These are phyloP conservation scores for Blastobotrys mokoenaii DNA, from an alignment of 805 yeast species.

Conservation along the genomic window DNA sequence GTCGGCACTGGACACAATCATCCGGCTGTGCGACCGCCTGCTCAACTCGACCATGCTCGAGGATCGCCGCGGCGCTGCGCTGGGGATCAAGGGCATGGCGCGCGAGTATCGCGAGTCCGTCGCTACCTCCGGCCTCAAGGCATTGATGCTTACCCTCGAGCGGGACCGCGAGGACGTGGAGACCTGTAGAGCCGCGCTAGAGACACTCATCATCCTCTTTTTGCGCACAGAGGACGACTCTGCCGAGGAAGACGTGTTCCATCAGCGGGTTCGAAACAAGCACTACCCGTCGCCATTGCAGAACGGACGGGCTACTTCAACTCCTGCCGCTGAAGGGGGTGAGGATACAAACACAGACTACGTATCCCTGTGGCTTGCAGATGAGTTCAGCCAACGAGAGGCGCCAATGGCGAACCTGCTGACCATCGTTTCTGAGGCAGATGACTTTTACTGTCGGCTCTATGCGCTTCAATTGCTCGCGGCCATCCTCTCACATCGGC, in stretches of 20 bases:
- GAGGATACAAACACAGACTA: conserved; percentile 75
- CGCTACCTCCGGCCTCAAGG: conserved; percentile 75
- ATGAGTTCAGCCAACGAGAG: conserved; percentile 62
- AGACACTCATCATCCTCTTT: conserved; percentile 75
- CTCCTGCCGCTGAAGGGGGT: conserved; percentile 39
- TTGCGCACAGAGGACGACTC: conserved; percentile 48
- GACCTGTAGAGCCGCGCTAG: conserved; percentile 70
- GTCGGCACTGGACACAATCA: conserved; percentile 74
- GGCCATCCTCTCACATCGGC: conserved; percentile 71
- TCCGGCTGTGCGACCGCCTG: conserved; percentile 80
- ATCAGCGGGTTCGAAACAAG: conserved; percentile 17
- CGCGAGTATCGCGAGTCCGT: conserved; percentile 86
- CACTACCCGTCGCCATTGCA: conserved; percentile 24
- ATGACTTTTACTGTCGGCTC: conserved; percentile 68
- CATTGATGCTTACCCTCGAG: conserved; percentile 55
- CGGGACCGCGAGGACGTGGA: conserved; percentile 64
- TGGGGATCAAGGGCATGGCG: conserved; percentile 81
- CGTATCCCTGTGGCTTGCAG: conserved; percentile 91
- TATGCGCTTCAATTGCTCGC: conserved; percentile 81
- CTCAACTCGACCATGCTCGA: conserved; percentile 71
- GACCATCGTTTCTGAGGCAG: conserved; percentile 40
- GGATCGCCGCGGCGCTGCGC: conserved; percentile 85
- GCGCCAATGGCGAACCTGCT: conserved; percentile 41
- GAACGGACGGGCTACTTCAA: conserved; percentile 25
- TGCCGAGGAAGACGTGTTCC: conserved; percentile 3